Evolutionary conservation across 2,329 filamentous ascomycete genomes (phyloP).

Genomic region (Aspergillus eucalypticola): DNA sequence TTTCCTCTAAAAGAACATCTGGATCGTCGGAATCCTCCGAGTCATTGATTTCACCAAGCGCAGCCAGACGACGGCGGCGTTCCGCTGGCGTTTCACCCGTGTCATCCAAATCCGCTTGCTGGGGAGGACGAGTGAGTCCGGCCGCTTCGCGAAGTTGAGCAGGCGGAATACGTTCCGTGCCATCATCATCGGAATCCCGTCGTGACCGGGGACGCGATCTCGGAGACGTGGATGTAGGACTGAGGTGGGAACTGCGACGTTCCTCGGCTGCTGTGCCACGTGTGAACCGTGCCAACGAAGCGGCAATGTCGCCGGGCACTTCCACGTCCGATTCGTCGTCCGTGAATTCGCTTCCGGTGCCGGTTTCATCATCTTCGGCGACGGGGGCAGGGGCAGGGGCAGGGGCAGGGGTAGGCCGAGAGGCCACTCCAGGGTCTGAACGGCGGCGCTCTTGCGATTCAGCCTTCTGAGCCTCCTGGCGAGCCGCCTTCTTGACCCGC

Average conservation of each 20-base stretch:
- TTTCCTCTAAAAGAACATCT: slow-evolving; percentile 21
- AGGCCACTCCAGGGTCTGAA: slow-evolving; percentile 20
- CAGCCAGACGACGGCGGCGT: slow-evolving; percentile 48
- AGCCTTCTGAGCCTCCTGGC: slow-evolving; percentile 31
- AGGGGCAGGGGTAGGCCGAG: slow-evolving; percentile 10
- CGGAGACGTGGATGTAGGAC: slow-evolving; percentile 27
- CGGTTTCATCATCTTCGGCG: slow-evolving; percentile 21
- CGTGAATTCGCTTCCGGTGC: slow-evolving; percentile 28
- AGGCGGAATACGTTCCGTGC: slow-evolving; percentile 45
- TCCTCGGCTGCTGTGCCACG: slow-evolving; percentile 40
- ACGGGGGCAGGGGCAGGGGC: slow-evolving; percentile 15
- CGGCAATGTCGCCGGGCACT: slow-evolving; percentile 36
- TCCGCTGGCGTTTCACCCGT: slow-evolving; percentile 48
- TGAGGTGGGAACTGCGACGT: slow-evolving; percentile 37
- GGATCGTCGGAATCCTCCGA: slow-evolving; percentile 32
- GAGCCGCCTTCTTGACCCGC: slow-evolving; percentile 41
- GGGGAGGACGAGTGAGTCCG: slow-evolving; percentile 29
- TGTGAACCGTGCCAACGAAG: slow-evolving; percentile 40
- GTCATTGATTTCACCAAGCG: slow-evolving; percentile 38
- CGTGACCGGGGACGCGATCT: slow-evolving; percentile 22
- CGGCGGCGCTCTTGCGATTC: slow-evolving; percentile 27
- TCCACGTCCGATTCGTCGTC: slow-evolving; percentile 27
- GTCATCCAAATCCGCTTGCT: slow-evolving; percentile 34
- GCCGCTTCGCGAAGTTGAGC: slow-evolving; percentile 36
- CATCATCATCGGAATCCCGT: slow-evolving; percentile 46